These are phyloP conservation scores for Psidium friedrichsthalianum DNA, from an alignment of 345 rosid genomes.

Conservation along the genomic window DNA sequence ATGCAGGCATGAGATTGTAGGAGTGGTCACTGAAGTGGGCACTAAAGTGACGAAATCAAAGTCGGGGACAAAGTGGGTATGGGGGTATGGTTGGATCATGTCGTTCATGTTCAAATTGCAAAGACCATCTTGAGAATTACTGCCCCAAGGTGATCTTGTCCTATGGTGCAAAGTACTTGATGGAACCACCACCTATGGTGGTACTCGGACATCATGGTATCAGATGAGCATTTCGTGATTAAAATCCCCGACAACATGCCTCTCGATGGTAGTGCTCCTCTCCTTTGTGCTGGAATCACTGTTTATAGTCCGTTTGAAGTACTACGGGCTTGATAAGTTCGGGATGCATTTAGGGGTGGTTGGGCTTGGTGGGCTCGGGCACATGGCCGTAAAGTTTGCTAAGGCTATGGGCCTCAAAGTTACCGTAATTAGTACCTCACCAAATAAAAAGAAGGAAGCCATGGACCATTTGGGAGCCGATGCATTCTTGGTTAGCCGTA, in stretches of 20 bases:
- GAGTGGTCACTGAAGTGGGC: constrained; percentile 25
- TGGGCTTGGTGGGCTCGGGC: constrained; percentile 56
- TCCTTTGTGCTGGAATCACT: constrained; percentile 65
- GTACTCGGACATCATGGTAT: constrained; percentile 39
- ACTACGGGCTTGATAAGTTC: constrained; percentile 21
- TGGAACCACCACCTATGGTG: constrained; percentile 21
- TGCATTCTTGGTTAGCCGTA: constrained; percentile 26
- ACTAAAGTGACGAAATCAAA: constrained; percentile 18
- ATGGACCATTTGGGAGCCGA: constrained; percentile 30
- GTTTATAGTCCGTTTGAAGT: constrained; percentile 54
- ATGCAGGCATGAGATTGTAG: constrained; percentile 29
- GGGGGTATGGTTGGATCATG: constrained; percentile 26
- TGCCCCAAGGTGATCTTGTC: neutral
- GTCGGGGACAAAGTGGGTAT: constrained; percentile 29
- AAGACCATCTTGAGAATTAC: constrained; percentile 4
- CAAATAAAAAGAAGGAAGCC: constrained; percentile 29
- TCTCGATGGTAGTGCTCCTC: constrained; percentile 43
- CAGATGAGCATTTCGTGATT: constrained; percentile 36
- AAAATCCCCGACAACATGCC: constrained; percentile 37
- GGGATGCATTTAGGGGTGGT: constrained; percentile 28
- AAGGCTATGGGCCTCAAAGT: constrained; percentile 36
- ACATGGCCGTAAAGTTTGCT: constrained; percentile 39
- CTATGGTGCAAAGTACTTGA: constrained; percentile 1
- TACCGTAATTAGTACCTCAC: constrained; percentile 34
- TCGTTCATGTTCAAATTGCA: constrained; percentile 1